Base-by-base conservation (phyloP, 2,329 filamentous ascomycete genomes). In the Stagonosporopsis tanaceti region DNA sequence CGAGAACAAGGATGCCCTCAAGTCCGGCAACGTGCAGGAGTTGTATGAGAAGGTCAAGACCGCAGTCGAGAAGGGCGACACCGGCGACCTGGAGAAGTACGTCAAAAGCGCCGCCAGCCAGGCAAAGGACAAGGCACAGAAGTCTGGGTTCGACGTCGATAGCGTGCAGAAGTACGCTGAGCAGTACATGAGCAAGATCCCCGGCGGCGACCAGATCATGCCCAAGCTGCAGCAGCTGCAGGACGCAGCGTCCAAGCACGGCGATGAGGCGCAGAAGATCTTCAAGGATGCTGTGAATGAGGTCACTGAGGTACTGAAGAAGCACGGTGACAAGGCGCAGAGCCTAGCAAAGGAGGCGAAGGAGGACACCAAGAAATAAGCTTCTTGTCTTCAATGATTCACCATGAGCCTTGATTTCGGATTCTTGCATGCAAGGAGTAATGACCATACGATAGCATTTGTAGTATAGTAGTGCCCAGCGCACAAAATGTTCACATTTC, bases 201-300 rank as follows among this genome's bases (percentile, higher is more conserved):
- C 88, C 0, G 83, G 85, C 12, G 87, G 87, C 0, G 81, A 82
- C 40, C 84, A 89, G 74, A 84, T 92, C 45, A 69, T 90, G 34
- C 81, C 85, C 34, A 89, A 91, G 76, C 72, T 92, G 51, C 79
- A 86, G 67, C 82, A 90, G 66, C 74, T 93, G 52, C 81, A 85
- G 63, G 81, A 89, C 61, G 80, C 89, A 14, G 87, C 87, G 0
- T 80, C 88, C 66, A 86, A 90, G 78, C 87, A 90, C 72, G 86
- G 85, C 47, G 81, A 87, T 5, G 88, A 92, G 73, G 89, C 88
- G 2, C 84, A 92, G 79, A 84, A 87, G 75, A 79, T 92, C 35
- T 74, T 90, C 48, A 87, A 87, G 76, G 87, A 90, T 71, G 89
- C 76, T 4, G 64, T 77, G 7, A 63, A 61, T 3, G 73, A 76